phyloP scores from a whole-genome alignment of 371 early-diverging fungal genomes.

The Saksenaea vasiformis region DNA sequence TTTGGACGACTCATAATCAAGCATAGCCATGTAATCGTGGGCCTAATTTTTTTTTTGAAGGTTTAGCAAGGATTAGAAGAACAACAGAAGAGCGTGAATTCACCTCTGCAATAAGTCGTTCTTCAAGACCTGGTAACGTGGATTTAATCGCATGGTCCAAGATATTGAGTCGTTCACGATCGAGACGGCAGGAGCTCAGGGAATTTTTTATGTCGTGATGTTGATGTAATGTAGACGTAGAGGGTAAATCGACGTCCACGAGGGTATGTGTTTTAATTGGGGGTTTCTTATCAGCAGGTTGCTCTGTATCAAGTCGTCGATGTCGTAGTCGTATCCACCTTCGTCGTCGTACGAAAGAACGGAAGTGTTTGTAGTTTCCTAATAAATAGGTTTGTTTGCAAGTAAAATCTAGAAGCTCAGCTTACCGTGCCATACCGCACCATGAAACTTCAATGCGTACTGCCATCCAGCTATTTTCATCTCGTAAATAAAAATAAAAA shows the following conservation, averaged over 20 bases:
- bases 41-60: constrained; percentile 11
- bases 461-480: constrained; percentile 48
- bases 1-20: constrained; percentile 37
- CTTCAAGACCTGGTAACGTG: constrained; percentile 10
- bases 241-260: constrained; percentile 9
- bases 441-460: constrained; percentile 51
- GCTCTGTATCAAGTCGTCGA: constrained; percentile 5
- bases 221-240: neutral
- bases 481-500: neutral
- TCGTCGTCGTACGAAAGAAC: constrained; percentile 65
- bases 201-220: neutral
- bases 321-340: constrained; percentile 63
- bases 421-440: constrained; percentile 52
- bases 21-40: constrained; percentile 12
- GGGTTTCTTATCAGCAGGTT: neutral
- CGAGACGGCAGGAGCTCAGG: constrained; percentile 29
- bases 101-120: constrained; percentile 17
- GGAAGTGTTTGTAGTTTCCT: constrained; percentile 56
- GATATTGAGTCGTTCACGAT: constrained; percentile 38
- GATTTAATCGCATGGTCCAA: constrained; percentile 17
- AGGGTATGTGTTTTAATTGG: neutral
- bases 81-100: neutral
- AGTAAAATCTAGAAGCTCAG: neutral
- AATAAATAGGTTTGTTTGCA: neutral
- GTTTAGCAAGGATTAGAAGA: neutral